Evolutionary conservation across 495 filamentous ascomycete genomes (phyloP), one percentile per base, ranked within the genome.

Genomic region (Neurospora cerealis): DNA sequence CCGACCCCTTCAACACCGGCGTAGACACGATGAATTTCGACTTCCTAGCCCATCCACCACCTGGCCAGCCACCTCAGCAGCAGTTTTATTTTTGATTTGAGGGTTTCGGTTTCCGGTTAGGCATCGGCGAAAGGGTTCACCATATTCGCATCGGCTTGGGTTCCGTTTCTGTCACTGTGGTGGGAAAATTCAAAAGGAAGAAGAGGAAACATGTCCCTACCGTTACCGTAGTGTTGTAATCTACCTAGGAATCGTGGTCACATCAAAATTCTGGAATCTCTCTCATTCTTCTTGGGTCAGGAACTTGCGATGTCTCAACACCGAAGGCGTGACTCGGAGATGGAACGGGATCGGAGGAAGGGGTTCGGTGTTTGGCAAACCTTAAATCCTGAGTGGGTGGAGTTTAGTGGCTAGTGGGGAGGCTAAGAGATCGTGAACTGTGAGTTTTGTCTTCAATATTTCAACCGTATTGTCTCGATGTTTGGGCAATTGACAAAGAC

Each of bases 1-100:
- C 85, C 13, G 83, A 87, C 75, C 85, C 85, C 0, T 87, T 85
- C 77, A 85, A 86, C 70, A 83, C 79, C 15, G 84, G 82, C 21
- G 75, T 83, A 37, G 85, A 86, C 75, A 74, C 80, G 42, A 85
- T 87, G 83, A 86, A 84, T 71, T 87, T 87, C 74, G 85, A 87
- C 74, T 87, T 87, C 69, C 74, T 86, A 6, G 83, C 85, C 1
- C 84, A 86, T 38, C 81, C 85, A 0, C 83, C 84, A 17, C 85
- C 85, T 2, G 85, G 85, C 10, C 85, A 87, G 62, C 81, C 83
- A 46, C 77, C 80, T 17, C 84, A 83, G 66, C 84, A 85, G 72
- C 85, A 85, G 73, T 87, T 83, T 71, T 86, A 87, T 70, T 87
- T 84, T 76, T 86, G 73, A 73, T 9, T 54, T 17, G 48, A 60